Evolutionary conservation across 768 basidiomycete species (phyloP).

Genomic region (Hypholoma sublateritium): DNA sequence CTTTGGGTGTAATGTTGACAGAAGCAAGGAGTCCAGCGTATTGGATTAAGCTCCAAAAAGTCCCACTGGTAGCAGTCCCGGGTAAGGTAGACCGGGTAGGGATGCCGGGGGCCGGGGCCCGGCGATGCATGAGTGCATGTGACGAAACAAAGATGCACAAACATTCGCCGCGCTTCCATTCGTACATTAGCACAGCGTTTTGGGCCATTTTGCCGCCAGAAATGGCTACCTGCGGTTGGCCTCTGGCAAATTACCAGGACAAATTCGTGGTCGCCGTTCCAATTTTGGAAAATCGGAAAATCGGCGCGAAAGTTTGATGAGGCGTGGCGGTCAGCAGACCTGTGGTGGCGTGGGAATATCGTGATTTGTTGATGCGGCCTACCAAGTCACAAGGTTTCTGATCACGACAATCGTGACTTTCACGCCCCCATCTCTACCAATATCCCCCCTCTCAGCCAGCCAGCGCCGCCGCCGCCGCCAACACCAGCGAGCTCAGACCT

Average conservation of each 20-base stretch:
- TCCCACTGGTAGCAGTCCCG: no score
- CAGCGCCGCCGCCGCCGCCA: slow-evolving; percentile 2
- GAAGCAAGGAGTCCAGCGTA: no score
- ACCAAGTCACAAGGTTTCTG: slow-evolving; percentile 40
- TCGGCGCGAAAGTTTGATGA: background rate
- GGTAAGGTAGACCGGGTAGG: no score
- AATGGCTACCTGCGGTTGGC: no score
- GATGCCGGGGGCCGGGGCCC: no score
- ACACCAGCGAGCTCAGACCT: background rate
- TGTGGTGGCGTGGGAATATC: slow-evolving; percentile 31
- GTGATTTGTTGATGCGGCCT: slow-evolving; percentile 32
- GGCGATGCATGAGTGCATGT: no score
- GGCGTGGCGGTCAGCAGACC: slow-evolving; percentile 1
- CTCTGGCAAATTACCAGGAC: no score
- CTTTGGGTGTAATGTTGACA: no score
- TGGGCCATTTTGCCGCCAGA: no score
- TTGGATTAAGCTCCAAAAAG: no score
- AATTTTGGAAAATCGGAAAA: background rate
- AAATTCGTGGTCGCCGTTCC: no score
- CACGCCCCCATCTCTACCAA: slow-evolving; percentile 35
- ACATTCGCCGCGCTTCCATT: background rate
- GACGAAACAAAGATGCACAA: background rate
- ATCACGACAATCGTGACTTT: slow-evolving; percentile 42
- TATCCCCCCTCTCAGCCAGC: slow-evolving; percentile 14
- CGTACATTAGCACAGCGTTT: background rate